Conservation (phyloP, 495 filamentous ascomycete genomes). For the Penicillium robsamsonii region DNA sequence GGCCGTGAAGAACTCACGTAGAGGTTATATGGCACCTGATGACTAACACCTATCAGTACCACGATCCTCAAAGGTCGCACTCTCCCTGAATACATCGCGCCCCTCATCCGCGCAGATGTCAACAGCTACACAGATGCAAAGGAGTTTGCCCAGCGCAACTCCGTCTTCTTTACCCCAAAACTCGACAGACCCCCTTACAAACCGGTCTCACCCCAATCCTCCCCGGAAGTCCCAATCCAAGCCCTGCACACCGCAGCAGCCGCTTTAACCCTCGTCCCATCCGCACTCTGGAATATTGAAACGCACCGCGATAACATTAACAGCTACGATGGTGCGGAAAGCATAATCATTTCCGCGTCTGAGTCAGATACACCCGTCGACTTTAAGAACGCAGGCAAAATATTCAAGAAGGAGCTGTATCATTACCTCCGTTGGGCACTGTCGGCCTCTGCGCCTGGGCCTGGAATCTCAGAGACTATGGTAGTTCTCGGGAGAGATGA, state of each 20-base stretch:
- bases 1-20: background rate
- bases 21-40: background rate
- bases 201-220: conserved; percentile 12
- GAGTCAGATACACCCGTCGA: conserved; percentile 4
- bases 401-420: conserved; percentile 48
- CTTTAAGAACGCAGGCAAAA: conserved; percentile 26
- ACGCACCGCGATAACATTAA: conserved; percentile 40
- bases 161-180: conserved; percentile 60
- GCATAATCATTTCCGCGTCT: conserved; percentile 8
- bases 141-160: conserved; percentile 57
- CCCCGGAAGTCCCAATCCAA: conserved; percentile 30
- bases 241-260: conserved; percentile 41
- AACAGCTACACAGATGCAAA: conserved; percentile 58
- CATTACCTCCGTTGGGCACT: conserved; percentile 68
- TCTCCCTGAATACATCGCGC: conserved; percentile 39
- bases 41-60: conserved; percentile 21
- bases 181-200: conserved; percentile 37
- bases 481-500: conserved; percentile 60
- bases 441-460: conserved; percentile 55
- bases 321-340: conserved; percentile 35
- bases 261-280: conserved; percentile 39
- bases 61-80: conserved; percentile 33
- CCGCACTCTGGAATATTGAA: conserved; percentile 36
- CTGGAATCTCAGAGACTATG: conserved; percentile 58
- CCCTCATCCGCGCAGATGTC: conserved; percentile 58